Evolutionary conservation across 2,329 filamentous ascomycete genomes (phyloP).

Genomic region (Didymella lethalis): DNA sequence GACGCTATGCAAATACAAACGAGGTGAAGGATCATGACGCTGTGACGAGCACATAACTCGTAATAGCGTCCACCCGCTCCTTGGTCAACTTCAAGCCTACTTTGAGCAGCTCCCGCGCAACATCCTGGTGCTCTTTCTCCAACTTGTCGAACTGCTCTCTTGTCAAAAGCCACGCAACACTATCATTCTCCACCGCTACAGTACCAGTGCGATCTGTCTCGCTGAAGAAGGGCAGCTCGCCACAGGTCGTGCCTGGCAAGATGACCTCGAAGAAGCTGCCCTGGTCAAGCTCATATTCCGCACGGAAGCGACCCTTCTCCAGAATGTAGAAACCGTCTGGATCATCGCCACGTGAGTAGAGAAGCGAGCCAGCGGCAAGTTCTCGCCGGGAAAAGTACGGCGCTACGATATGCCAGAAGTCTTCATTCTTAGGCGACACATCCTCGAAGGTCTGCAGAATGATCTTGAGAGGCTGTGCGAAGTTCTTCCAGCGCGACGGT

Average conservation of each 20-base stretch:
- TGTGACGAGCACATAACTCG: conserved; percentile 53
- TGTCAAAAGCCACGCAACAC: conserved; percentile 83
- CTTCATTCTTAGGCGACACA: conserved; percentile 83
- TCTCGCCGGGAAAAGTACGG: conserved; percentile 77
- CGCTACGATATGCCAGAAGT: conserved; percentile 89
- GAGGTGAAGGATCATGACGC: conserved; percentile 26
- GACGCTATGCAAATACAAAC: neutral
- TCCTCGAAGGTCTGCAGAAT: conserved; percentile 96
- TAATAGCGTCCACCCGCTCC: conserved; percentile 83
- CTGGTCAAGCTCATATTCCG: conserved; percentile 90
- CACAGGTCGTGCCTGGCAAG: conserved; percentile 91
- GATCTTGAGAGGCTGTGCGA: conserved; percentile 88
- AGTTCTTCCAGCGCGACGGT: conserved; percentile 76
- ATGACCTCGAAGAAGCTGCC: conserved; percentile 90
- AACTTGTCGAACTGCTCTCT: conserved; percentile 74
- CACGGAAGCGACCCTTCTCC: conserved; percentile 86
- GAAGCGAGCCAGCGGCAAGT: conserved; percentile 71
- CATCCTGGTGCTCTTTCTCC: conserved; percentile 75
- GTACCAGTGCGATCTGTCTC: conserved; percentile 88
- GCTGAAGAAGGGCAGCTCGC: conserved; percentile 94
- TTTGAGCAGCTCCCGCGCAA: conserved; percentile 83
- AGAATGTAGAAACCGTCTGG: conserved; percentile 89
- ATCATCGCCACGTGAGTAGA: conserved; percentile 78
- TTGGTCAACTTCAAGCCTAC: conserved; percentile 93
- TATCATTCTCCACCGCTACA: conserved; percentile 81